Conservation (phyloP, 2,329 filamentous ascomycete species). For the Colletotrichum sansevieriae region DNA sequence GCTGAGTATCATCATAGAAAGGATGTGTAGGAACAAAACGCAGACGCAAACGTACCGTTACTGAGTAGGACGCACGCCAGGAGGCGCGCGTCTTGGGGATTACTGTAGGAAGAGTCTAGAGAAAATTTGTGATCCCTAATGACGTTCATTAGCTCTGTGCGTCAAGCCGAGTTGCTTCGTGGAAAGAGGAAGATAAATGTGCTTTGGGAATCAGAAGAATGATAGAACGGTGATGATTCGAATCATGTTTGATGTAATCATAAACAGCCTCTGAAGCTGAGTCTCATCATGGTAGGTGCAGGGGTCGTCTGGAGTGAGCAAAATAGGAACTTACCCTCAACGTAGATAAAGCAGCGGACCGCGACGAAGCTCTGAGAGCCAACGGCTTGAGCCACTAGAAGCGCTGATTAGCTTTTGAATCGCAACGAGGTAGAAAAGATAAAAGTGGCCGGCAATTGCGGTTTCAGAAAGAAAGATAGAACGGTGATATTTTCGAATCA, state of each 20-base stretch:
- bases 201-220: conserved; percentile 28
- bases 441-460: not conserved
- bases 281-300: conserved; percentile 51
- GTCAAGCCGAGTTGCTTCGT: not conserved
- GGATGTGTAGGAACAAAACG: not conserved
- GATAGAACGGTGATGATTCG: conserved; percentile 51
- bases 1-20: conserved; percentile 54
- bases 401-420: not conserved
- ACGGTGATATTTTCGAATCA: conserved; percentile 55
- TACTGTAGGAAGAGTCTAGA: too few species aligned
- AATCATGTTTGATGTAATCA: conserved; percentile 58
- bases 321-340: not conserved
- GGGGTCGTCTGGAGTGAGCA: not conserved
- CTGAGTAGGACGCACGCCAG: too few species aligned
- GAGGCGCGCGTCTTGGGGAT: not conserved
- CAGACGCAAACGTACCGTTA: not conserved
- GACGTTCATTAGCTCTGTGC: not conserved
- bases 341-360: too few species aligned
- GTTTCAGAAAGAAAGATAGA: conserved; percentile 44
- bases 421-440: not conserved
- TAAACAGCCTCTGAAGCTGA: conserved; percentile 62
- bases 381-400: too few species aligned
- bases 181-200: not conserved
- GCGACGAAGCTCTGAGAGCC: too few species aligned
- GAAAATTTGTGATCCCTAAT: too few species aligned